These are phyloP conservation scores for Cercophora scortea DNA, from an alignment of 495 filamentous ascomycete species.

Conservation along the genomic window DNA sequence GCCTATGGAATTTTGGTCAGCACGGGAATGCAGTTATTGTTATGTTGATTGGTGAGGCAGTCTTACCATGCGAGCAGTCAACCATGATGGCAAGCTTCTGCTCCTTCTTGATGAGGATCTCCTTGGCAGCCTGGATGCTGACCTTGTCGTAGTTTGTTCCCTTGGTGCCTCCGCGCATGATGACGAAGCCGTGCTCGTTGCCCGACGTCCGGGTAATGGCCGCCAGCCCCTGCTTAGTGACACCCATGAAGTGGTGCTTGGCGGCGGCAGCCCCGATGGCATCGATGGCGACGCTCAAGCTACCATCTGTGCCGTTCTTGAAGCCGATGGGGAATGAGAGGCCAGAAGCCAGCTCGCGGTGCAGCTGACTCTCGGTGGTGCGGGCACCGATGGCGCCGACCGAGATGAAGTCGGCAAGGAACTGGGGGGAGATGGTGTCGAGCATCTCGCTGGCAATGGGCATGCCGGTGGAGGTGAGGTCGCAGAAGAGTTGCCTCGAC, in stretches of 20 bases:
- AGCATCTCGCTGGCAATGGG: conserved; percentile 97
- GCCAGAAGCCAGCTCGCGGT: conserved; percentile 92
- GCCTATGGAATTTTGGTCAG: conserved; percentile 34
- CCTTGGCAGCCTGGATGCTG: conserved; percentile 68
- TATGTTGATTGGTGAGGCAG: background rate
- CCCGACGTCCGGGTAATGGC: conserved; percentile 88
- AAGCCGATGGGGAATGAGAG: conserved; percentile 97
- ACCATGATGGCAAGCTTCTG: conserved; percentile 92
- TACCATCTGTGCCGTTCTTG: conserved; percentile 99
- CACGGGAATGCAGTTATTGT: background rate
- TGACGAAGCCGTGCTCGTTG: conserved; percentile 96
- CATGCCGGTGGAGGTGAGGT: conserved; percentile 78
- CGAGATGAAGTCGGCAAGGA: conserved; percentile 89
- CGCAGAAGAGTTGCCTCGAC: conserved; percentile 79
- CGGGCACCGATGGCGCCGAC: conserved; percentile 92
- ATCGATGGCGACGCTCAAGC: conserved; percentile 87
- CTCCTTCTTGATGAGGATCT: conserved; percentile 74
- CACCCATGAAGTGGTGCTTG: conserved; percentile 96
- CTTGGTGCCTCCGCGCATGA: conserved; percentile 80
- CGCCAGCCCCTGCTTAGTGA: conserved; percentile 96
- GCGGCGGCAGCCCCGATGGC: conserved; percentile 87
- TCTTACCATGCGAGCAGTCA: conserved; percentile 86
- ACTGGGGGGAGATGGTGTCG: conserved; percentile 94
- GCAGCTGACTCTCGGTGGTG: conserved; percentile 95
- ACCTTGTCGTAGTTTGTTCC: conserved; percentile 94